Evolutionary conservation across 2,329 filamentous ascomycete genomes (phyloP).

Genomic region (Nigrospora oryzae): DNA sequence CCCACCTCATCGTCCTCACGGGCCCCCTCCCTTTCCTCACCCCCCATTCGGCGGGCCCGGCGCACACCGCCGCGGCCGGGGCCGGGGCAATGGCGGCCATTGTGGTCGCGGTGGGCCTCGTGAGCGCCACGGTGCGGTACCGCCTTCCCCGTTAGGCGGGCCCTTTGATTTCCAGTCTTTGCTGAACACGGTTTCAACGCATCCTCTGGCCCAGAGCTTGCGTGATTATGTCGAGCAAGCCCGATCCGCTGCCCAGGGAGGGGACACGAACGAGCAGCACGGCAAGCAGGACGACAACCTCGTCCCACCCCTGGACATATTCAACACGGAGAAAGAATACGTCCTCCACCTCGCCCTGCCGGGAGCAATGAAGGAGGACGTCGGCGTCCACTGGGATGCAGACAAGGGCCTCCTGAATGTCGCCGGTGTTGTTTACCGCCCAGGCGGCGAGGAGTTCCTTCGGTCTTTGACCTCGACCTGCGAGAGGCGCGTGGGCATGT

Average conservation of each 20-base stretch:
- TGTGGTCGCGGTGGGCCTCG: conserved; percentile 8
- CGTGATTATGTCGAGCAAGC: conserved; percentile 26
- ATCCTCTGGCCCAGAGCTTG: conserved; percentile 33
- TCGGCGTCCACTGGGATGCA: conserved; percentile 68
- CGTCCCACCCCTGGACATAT: conserved; percentile 64
- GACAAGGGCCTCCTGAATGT: conserved; percentile 59
- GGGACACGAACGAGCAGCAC: conserved; percentile 2
- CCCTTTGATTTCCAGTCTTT: conserved; percentile 29
- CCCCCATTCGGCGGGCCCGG: conserved; percentile 9
- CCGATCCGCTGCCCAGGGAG: conserved; percentile 9
- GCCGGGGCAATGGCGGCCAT: conserved; percentile 11
- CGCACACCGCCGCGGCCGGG: conserved; percentile 9
- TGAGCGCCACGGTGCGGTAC: conserved; percentile 9
- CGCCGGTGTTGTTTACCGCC: conserved; percentile 65
- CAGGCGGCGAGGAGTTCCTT: conserved; percentile 61
- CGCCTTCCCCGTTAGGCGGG: conserved; percentile 12
- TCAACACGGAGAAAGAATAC: conserved; percentile 57
- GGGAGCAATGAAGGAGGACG: conserved; percentile 70
- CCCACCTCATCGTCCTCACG: conserved; percentile 10
- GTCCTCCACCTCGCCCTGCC: conserved; percentile 70
- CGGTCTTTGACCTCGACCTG: conserved; percentile 47
- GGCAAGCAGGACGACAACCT: conserved; percentile 33
- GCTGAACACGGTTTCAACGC: conserved; percentile 28
- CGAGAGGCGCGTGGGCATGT: conserved; percentile 66
- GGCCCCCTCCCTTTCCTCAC: conserved; percentile 13